Evolutionary conservation across 495 filamentous ascomycete species (phyloP), one percentile per base, ranked within the genome.

Genomic region (Xylaria cubensis): DNA sequence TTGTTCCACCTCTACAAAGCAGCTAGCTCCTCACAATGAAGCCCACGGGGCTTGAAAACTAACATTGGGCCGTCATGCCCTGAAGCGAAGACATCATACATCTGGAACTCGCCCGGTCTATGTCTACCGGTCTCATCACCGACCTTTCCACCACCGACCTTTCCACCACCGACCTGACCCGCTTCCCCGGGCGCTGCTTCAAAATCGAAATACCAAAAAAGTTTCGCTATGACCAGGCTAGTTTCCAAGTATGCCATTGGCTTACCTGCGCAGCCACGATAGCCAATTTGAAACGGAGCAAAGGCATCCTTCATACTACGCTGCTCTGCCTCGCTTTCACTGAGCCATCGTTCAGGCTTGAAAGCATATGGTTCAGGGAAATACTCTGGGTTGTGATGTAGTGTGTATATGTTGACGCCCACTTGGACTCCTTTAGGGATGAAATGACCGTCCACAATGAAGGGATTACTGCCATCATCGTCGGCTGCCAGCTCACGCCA

Each of bases 231-330:
- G 0, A 84, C 84, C 50, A 90, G 67, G 9, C 82, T 80, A 69
- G 89, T 80, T 73, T 90, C 88, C 80, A 86, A 82, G 44, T 86
- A 82, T 7, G 89, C 89, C 76, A 91, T 84, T 8, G 80, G 80
- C 80, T 89, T 88, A 2, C 88, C 89, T 59, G 90, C 86, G 61
- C 88, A 91, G 0, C 86, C 86, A 12, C 88, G 79, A 0, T 85
- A 85, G 1, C 89, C 89, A 51, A 88, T 84, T 42, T 83, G 86
- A 67, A 90, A 91, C 1, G 89, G 88, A 41, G 81, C 86, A 75
- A 88, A 90, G 19, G 86, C 86, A 5, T 13, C 19, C 44, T 19
- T 1, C 42, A 50, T 50, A 7, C 55, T 63, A 32, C 56, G 53
- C 12, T 73, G 74, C 29, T 55, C 32, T 15, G 10, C 58, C 41